Base-by-base conservation (phyloP, 208 protist genomes). In the Paratrypanosoma confusum region DNA sequence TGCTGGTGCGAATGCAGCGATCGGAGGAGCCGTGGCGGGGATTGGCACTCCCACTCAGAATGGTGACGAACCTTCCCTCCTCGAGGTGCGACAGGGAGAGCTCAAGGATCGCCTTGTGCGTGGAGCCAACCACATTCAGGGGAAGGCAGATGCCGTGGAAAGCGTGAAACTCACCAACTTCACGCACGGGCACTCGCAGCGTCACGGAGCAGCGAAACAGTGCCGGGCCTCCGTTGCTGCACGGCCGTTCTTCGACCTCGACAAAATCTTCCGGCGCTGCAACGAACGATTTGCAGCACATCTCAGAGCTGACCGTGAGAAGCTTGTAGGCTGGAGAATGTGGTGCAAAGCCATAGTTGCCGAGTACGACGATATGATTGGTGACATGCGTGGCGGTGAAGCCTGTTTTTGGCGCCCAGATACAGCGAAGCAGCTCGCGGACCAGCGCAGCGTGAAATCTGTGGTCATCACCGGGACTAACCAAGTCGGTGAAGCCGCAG, bases 401-500 rank as follows among this genome's bases (percentile, higher is more conserved):
- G 8, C 4, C 11, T 3, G 14, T 29, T n/a, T 44, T n/a, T n/a
- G n/a, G 39, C 28, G 51, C 46, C 23, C 39, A 50, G 0, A 61
- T 6, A 31, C 39, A 29, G 5, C 10, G 29, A 38, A 39, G 39
- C 35, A 61, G 37, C 29, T 54, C 54, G 14, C 18, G 2, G 8
- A 61, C 31, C 45, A 54, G 34, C 2, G 36, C 36, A 35, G 23
- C 45, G 11, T 34, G 44, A 25, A 46, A 44, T 1, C 13, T 39
- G 14, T 31, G 11, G 1, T 33, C 35, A 10, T 7, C 21, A 28
- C 18, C 7, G 20, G 41, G 35, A 5, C 16, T 39, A 7, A 24
- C 13, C 3, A 35, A 53, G n/a, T n/a, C n/a, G n/a, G n/a, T n/a
- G 22, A 54, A 25, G 44, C 47, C 54, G 22, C 35, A 61, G 23